Base-by-base conservation (phyloP, 768 basidiomycete genomes). In the Cubamyces lactineus region DNA sequence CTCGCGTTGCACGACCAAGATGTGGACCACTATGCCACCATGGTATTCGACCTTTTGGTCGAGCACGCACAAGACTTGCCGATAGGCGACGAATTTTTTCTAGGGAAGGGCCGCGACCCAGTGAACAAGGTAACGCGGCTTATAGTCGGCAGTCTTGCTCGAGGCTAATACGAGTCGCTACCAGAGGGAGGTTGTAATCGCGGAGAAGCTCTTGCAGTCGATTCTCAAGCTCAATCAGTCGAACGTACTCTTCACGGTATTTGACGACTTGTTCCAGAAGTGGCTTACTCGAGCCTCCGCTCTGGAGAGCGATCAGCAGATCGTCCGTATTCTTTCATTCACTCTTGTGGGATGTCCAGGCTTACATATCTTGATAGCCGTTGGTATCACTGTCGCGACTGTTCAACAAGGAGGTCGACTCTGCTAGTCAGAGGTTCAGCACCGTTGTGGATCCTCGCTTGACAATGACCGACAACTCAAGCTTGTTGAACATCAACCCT, bases 1-100 rank as follows among this genome's bases (percentile, higher is more conserved):
- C 75, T 80, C 28, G 85, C 87, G 40, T 73, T 93, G 24, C 88
- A 91, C 71, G 78, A 86, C 51, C 82, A 84, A 55, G 85, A 89
- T 67, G 66, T 81, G 19, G 72, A 71, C 1, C 70, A 78, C 8
- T 94, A 90, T 69, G 77, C 80, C 11, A 69, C 72, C 26, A 74
- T 82, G 42, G 40, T 90, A 2, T 90, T 83, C 60, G 81, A 85
- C 7, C 72, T 83, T 26, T 84, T 83, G 58, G 66, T 74, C 7
- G 84, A 86, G 63, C 66, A 79, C 26, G 79, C 82, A 2, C 74
- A 74, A 30, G 78, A 76, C 17, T 45, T 59, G 16, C 55, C 65
- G 1, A 57, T 47, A 19, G 7, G 52, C 2, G 62, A 69, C 12
- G 67, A 69, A 1, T 63, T 62, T 55, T 59, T 66, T 38, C 28